Percentiles rank a stretch among this genome's conserved stretches.
These are phyloP conservation scores for Cyberlindnera mycetangii DNA, from an alignment of 805 yeast genomes.

Conservation along the genomic window DNA sequence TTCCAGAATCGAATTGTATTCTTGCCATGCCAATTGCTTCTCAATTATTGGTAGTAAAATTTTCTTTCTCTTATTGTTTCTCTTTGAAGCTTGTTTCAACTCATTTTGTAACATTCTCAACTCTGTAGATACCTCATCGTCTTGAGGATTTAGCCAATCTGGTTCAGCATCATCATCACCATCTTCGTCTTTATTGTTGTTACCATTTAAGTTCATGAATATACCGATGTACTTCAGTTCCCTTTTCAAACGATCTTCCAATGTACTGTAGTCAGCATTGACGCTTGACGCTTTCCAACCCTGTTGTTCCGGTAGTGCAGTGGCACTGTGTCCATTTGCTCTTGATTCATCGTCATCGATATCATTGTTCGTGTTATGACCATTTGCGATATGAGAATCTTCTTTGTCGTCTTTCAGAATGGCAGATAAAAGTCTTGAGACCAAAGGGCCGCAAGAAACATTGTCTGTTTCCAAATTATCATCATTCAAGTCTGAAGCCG, in stretches of 20 bases:
- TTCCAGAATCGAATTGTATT: slow-evolving; percentile 82
- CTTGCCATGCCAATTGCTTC: slow-evolving; percentile 93
- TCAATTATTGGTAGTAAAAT: slow-evolving; percentile 69
- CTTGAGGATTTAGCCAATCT: slow-evolving; percentile 79
- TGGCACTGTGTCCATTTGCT: slow-evolving; percentile 22
- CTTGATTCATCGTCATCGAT: slow-evolving; percentile 29
- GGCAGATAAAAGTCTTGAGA: slow-evolving; percentile 81
- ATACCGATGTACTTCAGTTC: slow-evolving; percentile 91
- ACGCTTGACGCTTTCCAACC: slow-evolving; percentile 45
- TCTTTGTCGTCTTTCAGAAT: slow-evolving; percentile 46
- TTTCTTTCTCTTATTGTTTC: slow-evolving; percentile 67
- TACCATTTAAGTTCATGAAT: slow-evolving; percentile 52
- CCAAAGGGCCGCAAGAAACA: slow-evolving; percentile 87
- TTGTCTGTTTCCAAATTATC: slow-evolving; percentile 66
- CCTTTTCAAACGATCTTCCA: slow-evolving; percentile 84
- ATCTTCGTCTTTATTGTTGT: slow-evolving; percentile 22
- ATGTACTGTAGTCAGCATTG: slow-evolving; percentile 65
- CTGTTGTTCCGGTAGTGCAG: slow-evolving; percentile 39
- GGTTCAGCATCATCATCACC: slow-evolving; percentile 32
- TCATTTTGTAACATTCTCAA: slow-evolving; percentile 69
- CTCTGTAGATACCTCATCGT: slow-evolving; percentile 90
- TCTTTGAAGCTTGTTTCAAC: slow-evolving; percentile 54
- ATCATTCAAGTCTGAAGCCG: slow-evolving; percentile 56
- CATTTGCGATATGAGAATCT: slow-evolving; percentile 19
- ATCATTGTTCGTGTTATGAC: slow-evolving; percentile 22